Evolutionary conservation across 1,139 yeast genomes (phyloP).

Genomic region (Protomyces pachydermus): DNA sequence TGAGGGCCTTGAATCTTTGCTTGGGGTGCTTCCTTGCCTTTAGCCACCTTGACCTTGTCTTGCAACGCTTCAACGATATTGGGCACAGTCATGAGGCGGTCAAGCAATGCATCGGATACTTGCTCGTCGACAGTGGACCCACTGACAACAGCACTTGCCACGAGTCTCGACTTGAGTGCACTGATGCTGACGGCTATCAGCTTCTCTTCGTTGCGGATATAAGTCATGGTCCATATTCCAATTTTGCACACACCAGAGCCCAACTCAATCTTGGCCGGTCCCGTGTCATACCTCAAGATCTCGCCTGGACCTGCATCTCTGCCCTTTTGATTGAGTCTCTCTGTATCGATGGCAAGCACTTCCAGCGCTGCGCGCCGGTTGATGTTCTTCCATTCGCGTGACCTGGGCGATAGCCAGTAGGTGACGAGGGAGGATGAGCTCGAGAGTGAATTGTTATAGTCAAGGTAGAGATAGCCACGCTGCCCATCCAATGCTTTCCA

Average conservation of each 20-base stretch:
- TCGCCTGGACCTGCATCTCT: not conserved
- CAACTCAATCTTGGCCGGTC: not conserved
- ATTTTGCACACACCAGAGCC: not conserved
- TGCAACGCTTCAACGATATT: not conserved
- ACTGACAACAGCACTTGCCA: not conserved
- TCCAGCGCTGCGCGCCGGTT: not conserved
- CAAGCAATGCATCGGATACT: not conserved
- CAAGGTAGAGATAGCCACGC: not conserved
- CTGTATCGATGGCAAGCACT: not conserved
- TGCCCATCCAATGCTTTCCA: not conserved
- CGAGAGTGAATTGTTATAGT: not conserved
- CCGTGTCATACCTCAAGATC: not conserved
- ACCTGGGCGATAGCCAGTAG: not conserved
- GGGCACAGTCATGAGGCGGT: not conserved
- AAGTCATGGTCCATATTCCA: not conserved
- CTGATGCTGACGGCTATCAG: not conserved
- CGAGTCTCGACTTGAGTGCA: not conserved
- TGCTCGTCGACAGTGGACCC: not conserved
- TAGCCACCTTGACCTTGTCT: not conserved
- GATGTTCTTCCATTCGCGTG: slow-evolving; percentile 1
- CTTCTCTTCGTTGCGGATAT: not conserved
- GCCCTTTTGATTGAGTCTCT: not conserved
- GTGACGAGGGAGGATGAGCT: not conserved
- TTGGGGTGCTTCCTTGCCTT: not conserved
- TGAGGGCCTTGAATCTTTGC: not conserved